Percentiles rank a stretch among this genome's conserved stretches.
These are phyloP conservation scores for Aspergillus sclerotialis DNA, from an alignment of 2,329 filamentous ascomycete species.

Conservation along the genomic window DNA sequence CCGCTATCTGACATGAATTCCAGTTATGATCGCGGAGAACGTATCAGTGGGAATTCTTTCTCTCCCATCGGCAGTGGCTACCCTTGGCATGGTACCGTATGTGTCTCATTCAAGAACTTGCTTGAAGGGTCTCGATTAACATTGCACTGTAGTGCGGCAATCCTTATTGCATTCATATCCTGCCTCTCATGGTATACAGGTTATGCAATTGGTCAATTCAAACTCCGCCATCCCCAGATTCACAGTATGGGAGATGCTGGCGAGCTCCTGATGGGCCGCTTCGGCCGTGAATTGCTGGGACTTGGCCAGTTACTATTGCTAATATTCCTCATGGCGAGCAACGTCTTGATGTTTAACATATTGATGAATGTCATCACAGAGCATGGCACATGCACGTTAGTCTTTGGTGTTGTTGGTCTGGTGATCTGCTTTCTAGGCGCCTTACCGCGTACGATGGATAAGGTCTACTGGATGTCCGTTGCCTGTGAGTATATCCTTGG, in stretches of 20 bases:
- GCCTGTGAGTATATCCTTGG: conserved; percentile 46
- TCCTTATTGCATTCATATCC: conserved; percentile 49
- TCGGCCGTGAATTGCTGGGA: conserved; percentile 57
- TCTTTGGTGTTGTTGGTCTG: conserved; percentile 55
- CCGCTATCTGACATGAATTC: background rate
- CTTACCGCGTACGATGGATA: conserved; percentile 55
- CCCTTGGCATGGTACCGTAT: conserved; percentile 48
- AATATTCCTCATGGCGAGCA: conserved; percentile 63
- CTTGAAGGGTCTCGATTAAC: no score
- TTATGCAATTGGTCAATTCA: conserved; percentile 54
- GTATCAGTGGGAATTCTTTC: conserved; percentile 53
- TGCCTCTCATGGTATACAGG: conserved; percentile 53
- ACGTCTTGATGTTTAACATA: conserved; percentile 62
- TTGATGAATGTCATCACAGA: conserved; percentile 59
- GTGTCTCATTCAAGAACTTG: no score
- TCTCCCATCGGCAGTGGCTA: conserved; percentile 47
- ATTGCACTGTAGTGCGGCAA: no score
- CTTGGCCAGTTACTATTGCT: conserved; percentile 56
- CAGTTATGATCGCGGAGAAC: conserved; percentile 53
- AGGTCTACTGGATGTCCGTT: conserved; percentile 55
- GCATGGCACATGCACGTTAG: conserved; percentile 55
- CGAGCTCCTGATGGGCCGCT: conserved; percentile 53
- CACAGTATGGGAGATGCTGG: conserved; percentile 63
- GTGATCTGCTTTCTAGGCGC: conserved; percentile 53
- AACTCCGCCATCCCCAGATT: conserved; percentile 50